phyloP scores from a whole-genome alignment of 2,329 filamentous ascomycete species.

The Berkeleyomyces rouxiae region DNA sequence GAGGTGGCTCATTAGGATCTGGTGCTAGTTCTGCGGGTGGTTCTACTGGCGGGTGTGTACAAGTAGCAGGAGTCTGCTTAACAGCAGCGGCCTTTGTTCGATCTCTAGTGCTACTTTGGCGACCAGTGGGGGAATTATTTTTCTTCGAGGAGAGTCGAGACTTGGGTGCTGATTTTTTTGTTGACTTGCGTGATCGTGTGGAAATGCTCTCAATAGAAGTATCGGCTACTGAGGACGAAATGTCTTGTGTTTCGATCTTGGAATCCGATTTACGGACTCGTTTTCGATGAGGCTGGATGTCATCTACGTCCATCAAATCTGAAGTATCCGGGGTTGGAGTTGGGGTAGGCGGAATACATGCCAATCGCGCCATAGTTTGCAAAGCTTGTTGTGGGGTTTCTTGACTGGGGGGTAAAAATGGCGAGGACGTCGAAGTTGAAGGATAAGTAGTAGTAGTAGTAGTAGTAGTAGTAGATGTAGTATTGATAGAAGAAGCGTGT shows the following conservation, averaged over 20 bases:
- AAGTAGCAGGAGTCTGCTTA: neutral
- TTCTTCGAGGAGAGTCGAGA: neutral
- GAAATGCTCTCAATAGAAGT: neutral
- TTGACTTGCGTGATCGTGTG: constrained; percentile 4
- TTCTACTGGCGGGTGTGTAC: neutral
- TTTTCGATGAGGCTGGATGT: neutral
- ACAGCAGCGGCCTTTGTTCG: neutral
- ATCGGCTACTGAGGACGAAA: neutral
- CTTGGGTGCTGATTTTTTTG: neutral
- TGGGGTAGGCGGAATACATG: neutral
- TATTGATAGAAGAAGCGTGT: neutral
- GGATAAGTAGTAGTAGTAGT: neutral
- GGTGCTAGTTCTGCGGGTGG: neutral
- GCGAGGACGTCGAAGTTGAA: neutral
- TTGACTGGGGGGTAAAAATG: neutral
- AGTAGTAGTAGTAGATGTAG: neutral
- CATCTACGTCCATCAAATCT: constrained; percentile 11
- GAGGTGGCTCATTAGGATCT: constrained; percentile 4
- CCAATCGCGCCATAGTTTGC: constrained; percentile 10
- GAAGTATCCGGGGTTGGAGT: neutral
- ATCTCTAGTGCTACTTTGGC: constrained; percentile 1
- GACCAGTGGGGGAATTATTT: neutral
- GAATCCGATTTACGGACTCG: neutral
- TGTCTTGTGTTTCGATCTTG: neutral
- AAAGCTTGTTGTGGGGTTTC: neutral